Percentiles rank a stretch among this genome's conserved stretches.
Evolutionary conservation across 257 asterid species (phyloP).

Genomic region (Gentiana dahurica): DNA sequence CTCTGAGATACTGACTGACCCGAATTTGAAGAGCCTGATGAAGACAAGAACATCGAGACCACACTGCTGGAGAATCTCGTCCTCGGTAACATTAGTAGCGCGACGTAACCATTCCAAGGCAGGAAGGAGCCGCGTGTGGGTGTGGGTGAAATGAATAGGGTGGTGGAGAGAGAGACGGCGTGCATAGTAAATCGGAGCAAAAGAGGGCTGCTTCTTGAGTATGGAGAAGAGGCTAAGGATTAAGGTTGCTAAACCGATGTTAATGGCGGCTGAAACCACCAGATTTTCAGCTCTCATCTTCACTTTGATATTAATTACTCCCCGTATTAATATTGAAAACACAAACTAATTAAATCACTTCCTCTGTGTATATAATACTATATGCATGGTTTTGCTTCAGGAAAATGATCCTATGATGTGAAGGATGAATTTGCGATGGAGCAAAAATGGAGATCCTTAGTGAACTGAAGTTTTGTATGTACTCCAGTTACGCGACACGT

Average conservation of each 20-base stretch:
- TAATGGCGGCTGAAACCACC: slow-evolving; percentile 61
- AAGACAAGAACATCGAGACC: slow-evolving; percentile 82
- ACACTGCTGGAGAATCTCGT: slow-evolving; percentile 54
- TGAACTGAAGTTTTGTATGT: no score
- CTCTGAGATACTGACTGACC: slow-evolving; percentile 48
- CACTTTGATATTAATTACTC: no score
- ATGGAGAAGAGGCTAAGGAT: slow-evolving; percentile 59
- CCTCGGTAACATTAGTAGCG: slow-evolving; percentile 46
- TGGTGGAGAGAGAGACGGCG: slow-evolving; percentile 71
- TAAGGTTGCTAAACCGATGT: slow-evolving; percentile 60
- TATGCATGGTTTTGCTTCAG: no score
- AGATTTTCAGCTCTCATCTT: slow-evolving; percentile 61
- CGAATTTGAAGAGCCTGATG: slow-evolving; percentile 66
- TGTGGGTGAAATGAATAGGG: slow-evolving; percentile 24
- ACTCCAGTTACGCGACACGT: no score
- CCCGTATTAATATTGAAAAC: no score
- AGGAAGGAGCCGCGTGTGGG: slow-evolving; percentile 45
- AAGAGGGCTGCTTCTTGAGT: slow-evolving; percentile 53
- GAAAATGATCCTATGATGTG: no score
- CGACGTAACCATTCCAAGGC: slow-evolving; percentile 61
- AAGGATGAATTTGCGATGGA: no score
- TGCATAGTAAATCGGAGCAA: slow-evolving; percentile 58
- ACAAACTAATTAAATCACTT: no score
- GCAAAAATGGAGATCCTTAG: no score
- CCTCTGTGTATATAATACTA: no score